Evolutionary conservation across 345 rosid species (phyloP).

Genomic region (Aquilaria yunnanensis): DNA sequence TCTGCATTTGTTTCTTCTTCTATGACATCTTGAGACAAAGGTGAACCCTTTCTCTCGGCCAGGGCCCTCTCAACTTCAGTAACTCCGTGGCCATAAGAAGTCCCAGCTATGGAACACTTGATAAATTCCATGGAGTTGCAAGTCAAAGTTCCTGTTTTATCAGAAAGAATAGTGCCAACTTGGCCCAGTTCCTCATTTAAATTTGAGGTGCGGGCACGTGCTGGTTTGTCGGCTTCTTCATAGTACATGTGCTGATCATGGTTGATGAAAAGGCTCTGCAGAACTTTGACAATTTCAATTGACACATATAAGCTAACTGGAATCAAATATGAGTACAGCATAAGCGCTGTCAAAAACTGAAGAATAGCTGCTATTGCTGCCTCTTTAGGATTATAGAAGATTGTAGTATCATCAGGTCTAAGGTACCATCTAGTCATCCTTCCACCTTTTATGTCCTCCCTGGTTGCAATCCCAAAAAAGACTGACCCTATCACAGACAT

Average conservation of each 20-base stretch:
- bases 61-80: slow-evolving; percentile 90
- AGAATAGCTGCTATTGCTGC: slow-evolving; percentile 57
- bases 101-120: slow-evolving; percentile 82
- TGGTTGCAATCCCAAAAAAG: slow-evolving; percentile 68
- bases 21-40: slow-evolving; percentile 31
- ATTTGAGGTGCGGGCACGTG: slow-evolving; percentile 91
- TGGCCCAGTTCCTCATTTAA: slow-evolving; percentile 98
- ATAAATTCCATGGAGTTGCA: slow-evolving; percentile 97
- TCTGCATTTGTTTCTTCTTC: slow-evolving; percentile 23
- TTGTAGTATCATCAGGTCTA: slow-evolving; percentile 67
- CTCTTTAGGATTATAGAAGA: slow-evolving; percentile 55
- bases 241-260: slow-evolving; percentile 77
- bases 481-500: slow-evolving; percentile 65
- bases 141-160: slow-evolving; percentile 95
- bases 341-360: slow-evolving; percentile 78
- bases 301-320: slow-evolving; percentile 94
- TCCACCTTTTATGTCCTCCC: slow-evolving; percentile 55
- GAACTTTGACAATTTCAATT: slow-evolving; percentile 85
- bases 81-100: slow-evolving; percentile 73
- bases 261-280: slow-evolving; percentile 89
- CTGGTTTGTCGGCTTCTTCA: slow-evolving; percentile 85
- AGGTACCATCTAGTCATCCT: slow-evolving; percentile 93
- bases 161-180: slow-evolving; percentile 84
- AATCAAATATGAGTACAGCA: slow-evolving; percentile 87
- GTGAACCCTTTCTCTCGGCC: slow-evolving; percentile 58